phyloP scores from a whole-genome alignment of 805 yeast species.

The Saccharomycopsis lassenensis region DNA sequence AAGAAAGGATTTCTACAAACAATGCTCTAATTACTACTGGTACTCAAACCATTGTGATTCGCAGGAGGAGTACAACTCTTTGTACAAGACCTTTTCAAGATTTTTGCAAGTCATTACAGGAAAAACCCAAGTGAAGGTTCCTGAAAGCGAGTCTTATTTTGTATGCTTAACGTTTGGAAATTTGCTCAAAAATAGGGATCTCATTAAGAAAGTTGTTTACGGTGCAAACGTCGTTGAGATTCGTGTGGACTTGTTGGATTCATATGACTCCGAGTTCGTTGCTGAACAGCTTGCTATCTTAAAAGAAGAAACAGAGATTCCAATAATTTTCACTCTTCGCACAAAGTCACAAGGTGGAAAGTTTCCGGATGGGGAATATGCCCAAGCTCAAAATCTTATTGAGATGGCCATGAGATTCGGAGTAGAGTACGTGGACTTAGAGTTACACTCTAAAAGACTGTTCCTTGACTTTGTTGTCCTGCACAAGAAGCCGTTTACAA shows the following conservation, averaged over 20 bases:
- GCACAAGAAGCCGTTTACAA: constrained; percentile 46
- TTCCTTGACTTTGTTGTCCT: constrained; percentile 38
- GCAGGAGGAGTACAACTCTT: constrained; percentile 39
- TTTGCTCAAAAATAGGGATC: constrained; percentile 32
- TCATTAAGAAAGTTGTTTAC: constrained; percentile 41
- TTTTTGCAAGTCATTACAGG: constrained; percentile 60
- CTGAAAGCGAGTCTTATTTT: constrained; percentile 46
- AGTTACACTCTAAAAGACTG: constrained; percentile 57
- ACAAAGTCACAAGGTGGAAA: constrained; percentile 74
- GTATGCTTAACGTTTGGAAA: constrained; percentile 65
- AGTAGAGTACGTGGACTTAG: constrained; percentile 72
- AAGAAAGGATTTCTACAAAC: constrained; percentile 69
- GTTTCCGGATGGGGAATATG: constrained; percentile 51
- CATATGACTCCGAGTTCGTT: constrained; percentile 42
- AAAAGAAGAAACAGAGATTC: constrained; percentile 54
- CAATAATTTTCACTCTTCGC: constrained; percentile 74
- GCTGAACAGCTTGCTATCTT: constrained; percentile 63
- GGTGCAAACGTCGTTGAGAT: constrained; percentile 82
- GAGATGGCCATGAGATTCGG: constrained; percentile 64
- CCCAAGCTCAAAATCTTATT: constrained; percentile 39
- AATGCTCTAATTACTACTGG: constrained; percentile 68
- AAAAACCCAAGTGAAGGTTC: constrained; percentile 23
- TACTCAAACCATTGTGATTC: constrained; percentile 63
- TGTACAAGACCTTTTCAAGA: constrained; percentile 47
- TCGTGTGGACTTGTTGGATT: constrained; percentile 59